These are phyloP conservation scores for Akebia trifoliata DNA, from an alignment of 164 flowering plant genomes.

Conservation along the genomic window DNA sequence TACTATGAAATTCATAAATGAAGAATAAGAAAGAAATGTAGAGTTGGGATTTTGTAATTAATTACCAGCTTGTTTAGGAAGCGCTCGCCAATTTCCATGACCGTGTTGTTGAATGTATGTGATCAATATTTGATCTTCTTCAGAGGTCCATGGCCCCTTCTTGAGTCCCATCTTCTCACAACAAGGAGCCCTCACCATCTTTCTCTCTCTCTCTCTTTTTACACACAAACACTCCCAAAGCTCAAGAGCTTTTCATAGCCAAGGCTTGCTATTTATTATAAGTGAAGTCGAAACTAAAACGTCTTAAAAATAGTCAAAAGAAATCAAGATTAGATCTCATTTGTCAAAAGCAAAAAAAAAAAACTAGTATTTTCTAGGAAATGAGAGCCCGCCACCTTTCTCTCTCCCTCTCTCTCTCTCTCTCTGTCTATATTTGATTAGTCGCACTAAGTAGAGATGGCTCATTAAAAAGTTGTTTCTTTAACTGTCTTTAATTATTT, in stretches of 20 bases:
- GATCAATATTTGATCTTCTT: slow-evolving; percentile 55
- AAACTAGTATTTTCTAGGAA: slow-evolving; percentile 12
- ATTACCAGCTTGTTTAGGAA: slow-evolving; percentile 66
- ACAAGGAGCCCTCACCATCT: slow-evolving; percentile 67
- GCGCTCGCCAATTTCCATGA: slow-evolving; percentile 64
- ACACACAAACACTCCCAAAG: no score
- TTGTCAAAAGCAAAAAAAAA: neutral
- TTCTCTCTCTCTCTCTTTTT: slow-evolving; percentile 9
- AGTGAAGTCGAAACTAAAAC: no score
- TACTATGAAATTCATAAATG: no score
- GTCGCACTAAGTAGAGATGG: neutral
- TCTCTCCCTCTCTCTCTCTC: slow-evolving; percentile 8
- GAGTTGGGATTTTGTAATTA: neutral
- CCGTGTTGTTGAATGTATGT: slow-evolving; percentile 47
- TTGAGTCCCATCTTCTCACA: slow-evolving; percentile 71
- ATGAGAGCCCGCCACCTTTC: neutral
- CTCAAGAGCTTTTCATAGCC: no score
- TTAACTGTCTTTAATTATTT: no score
- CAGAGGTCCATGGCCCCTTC: slow-evolving; percentile 71
- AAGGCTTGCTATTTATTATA: no score
- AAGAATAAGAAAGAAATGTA: no score
- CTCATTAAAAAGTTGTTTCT: no score
- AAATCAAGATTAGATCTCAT: neutral
- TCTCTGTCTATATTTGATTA: neutral
- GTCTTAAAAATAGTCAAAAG: no score